Base-by-base conservation (phyloP, 345 rosid species). In the Erodium maritimum region DNA sequence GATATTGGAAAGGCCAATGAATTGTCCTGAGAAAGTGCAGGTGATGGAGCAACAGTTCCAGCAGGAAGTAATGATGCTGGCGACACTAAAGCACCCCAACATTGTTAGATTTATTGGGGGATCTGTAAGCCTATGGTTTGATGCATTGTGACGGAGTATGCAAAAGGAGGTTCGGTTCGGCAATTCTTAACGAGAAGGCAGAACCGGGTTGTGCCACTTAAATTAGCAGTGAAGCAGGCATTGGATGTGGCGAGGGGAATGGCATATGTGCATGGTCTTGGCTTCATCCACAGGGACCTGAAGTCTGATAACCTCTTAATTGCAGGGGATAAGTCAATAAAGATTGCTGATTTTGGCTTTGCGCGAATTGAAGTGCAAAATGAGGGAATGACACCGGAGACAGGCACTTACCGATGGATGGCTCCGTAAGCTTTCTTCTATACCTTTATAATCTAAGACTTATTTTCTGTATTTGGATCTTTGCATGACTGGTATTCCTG, bases 371-470 rank as follows among this genome's bases (percentile, higher is more conserved):
- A 77, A 64, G 81, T 70, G 66, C 77, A 77, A 73, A 67, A 75
- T 2, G 78, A 73, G 59, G 81, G 73, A 52, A 77, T 77, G 81
- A 77, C 81, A 4, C 78, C 81, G 0, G 81, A 77, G 62, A 77
- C 81, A 8, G 81, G 81, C 22, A 77, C 78, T 1, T 77, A 77
- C 45, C 81, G 80, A 19, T 77, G 81, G 81, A 77, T 77, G 81
- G 81, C 81, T 52, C 81, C 81, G 78, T 73, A 77, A 73, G 81
- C 58, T 53, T 24, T 52, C 37, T 29, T 29, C 37, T 29, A 59
- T 25, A 4, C 4, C 51, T 60, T 64, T 25, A 29, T 29, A 5
- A 42, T 29, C 37, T 29, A 6, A 29, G 5, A 29, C 37, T 29
- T 29, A 29, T 29, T 29, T 29, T 29, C 37, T 0, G 9, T 29